Evolutionary conservation across 2,329 filamentous ascomycete genomes (phyloP), one percentile per base, ranked within the genome.

Genomic region (Kalmusia sp.): DNA sequence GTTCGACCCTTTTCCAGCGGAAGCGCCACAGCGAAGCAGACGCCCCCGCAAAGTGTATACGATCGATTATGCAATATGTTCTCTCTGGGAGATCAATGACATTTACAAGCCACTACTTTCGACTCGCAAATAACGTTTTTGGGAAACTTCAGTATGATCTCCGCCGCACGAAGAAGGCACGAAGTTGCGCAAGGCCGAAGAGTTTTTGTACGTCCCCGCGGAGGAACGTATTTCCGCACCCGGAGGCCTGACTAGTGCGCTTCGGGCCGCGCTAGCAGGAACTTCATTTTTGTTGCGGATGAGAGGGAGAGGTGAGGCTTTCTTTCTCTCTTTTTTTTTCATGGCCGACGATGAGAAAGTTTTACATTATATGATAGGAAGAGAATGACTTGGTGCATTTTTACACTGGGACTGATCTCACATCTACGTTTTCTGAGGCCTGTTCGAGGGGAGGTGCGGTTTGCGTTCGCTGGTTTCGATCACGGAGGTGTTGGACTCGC

Each of bases 131-230:
- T 88, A 92, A 92, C 88, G 90, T 86, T 40, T n/a, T 40, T 43
- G 88, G 88, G 85, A 84, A 84, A 84, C 80, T 77, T 62, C 60
- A 84, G 87, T 82, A 85, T 87, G 86, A 69, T 65, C 68, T 66
- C 86, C 87, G 88, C 89, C 89, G 89, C 89, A 92, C 88, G 81
- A 91, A 83, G 86, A 84, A 82, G 79, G 79, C 81, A 84, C 85
- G 78, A 2, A 71, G 38, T 52, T 58, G 27, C 52, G 14, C 45
- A 58, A 52, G 39, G 21, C 6, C 15, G 56, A 25, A 44, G 55
- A 59, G 54, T 51, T 64, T 70, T 71, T 69, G 56, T 67, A 49
- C 30, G 54, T 40, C 54, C 22, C 43, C 41, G 46, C 9, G 30
- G 35, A 22, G 38, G 21, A 30, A 34, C 28, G 47, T 58, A 55